These are phyloP conservation scores for Ganoderma boninense DNA, from an alignment of 1,284 basidiomycete genomes.

Conservation along the genomic window DNA sequence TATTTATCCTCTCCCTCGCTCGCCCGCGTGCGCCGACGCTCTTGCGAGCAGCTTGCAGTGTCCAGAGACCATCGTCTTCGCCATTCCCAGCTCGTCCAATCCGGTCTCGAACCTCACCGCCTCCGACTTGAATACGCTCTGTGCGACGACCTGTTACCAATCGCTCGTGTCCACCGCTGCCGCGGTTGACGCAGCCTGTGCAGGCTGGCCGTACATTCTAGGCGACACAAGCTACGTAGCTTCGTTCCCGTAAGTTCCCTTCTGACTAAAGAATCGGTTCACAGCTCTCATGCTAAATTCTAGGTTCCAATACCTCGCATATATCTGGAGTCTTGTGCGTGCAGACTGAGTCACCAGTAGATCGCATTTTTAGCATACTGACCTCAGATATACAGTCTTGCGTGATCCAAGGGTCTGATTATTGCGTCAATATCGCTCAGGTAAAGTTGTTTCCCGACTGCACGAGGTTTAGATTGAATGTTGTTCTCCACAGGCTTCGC, in stretches of 20 bases:
- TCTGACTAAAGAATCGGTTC: neutral
- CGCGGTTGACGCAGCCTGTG: constrained; percentile 16
- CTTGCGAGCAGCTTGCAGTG: constrained; percentile 15
- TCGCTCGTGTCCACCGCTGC: neutral
- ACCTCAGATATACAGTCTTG: neutral
- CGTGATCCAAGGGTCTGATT: neutral
- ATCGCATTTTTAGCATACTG: neutral
- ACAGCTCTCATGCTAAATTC: neutral
- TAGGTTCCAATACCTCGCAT: neutral
- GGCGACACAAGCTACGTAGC: constrained; percentile 21
- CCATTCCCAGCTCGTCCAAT: constrained; percentile 10
- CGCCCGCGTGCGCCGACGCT: constrained; percentile 17
- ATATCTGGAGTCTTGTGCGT: neutral
- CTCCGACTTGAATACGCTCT: constrained; percentile 10
- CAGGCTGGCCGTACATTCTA: constrained; percentile 20
- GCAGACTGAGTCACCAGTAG: neutral
- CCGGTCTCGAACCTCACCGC: constrained; percentile 19
- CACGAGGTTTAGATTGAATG: neutral
- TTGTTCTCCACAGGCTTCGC: neutral
- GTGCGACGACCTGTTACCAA: constrained; percentile 7
- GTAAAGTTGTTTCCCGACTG: neutral
- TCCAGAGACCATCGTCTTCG: constrained; percentile 8
- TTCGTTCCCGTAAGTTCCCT: constrained; percentile 9
- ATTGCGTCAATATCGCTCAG: neutral
- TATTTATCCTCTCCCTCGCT: constrained; percentile 17